Evolutionary conservation across 495 filamentous ascomycete species (phyloP), one percentile per base, ranked within the genome.

Genomic region (Astrothelium subdiscretum): DNA sequence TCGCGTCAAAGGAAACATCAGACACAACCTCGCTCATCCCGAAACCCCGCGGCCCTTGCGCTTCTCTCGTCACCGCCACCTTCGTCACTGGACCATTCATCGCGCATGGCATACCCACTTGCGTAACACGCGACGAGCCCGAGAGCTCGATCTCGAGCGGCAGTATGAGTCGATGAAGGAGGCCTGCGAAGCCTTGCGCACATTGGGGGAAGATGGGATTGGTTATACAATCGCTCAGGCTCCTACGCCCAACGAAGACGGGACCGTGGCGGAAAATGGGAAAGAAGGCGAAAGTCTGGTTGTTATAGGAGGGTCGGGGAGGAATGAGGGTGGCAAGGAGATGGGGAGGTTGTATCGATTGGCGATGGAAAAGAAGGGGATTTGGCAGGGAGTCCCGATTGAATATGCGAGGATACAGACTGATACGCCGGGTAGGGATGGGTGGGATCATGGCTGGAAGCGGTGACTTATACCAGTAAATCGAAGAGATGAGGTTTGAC

Each of bases 31-130:
- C 63, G 64, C 73, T 60, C 85, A 88, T 72, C 81, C 83, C 38
- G 72, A 79, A 52, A 85, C 82, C 27, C 89, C 89, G 0, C 85
- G 89, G 2, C 91, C 92, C 2, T 82, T 97, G 65, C 84, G 89
- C 64, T 87, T 96, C 81, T 89, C 84, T 29, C 90, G 92, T 65
- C 88, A 87, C 77, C 87, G 94, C 60, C 82, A 83, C 77, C 86
- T 97, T 66, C 88, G 94, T 27, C 94, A 99, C 79, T 99, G 95
- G 94, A 96, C 94, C 59, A 97, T 99, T 78, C 92, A 97, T 77
- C 91, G 94, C 67, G 94, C 92, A 24, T 97, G 90, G 87, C 78
- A 87, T 63, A 74, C 95, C 48, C 84, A 84, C 76, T 83, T 83
- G 67, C 78, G 82, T 60, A 77, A 86, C 67, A 79, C 83, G 73